Evolutionary conservation across 768 basidiomycete species (phyloP), one percentile per base, ranked within the genome.

Genomic region (Kwoniella pini): DNA sequence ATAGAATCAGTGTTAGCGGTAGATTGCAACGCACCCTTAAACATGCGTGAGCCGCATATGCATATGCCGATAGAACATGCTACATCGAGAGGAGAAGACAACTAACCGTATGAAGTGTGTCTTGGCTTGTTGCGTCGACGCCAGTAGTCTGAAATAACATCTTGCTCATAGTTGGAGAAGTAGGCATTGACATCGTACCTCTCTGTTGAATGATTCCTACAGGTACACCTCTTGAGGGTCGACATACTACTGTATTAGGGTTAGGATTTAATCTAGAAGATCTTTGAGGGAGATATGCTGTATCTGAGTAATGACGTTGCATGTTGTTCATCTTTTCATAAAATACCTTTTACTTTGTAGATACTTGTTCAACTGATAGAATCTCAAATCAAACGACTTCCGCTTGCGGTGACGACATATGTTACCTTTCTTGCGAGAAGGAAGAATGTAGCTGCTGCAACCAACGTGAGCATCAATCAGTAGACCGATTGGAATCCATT

Each of bases 171-270:
- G 52, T 43, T 13, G 71, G 71, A 4, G 60, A 63, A 30, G 61
- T 70, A 4, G 71, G 71, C 64, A 72, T 65, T 15, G 53, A 54
- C n/a, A 72, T 60, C 9, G 71, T 72, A 2, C 71, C 71, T 54
- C 68, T 52, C 15, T 42, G 39, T 27, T 57, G 55, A 10, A 54
- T 31, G 3, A 17, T 27, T n/a, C 43, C 49, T 15, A 64, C 12
- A 1, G 57, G 60, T 38, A 55, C 7, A 17, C 48, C 50, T n/a
- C 53, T 45, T 4, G 48, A 54, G 11, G 39, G 49, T 31, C 48
- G 40, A 10, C n/a, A 46, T 4, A 43, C 40, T 22, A 46, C 31
- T n/a, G 38, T 12, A 40, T 53, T 40, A 17, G 36, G 33, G 24
- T 39, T 53, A 19, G 33, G 62, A 36, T 57, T 57, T 9, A 63